These are phyloP conservation scores for Hysterium pulicare DNA, from an alignment of 2,329 filamentous ascomycete genomes.

Conservation along the genomic window DNA sequence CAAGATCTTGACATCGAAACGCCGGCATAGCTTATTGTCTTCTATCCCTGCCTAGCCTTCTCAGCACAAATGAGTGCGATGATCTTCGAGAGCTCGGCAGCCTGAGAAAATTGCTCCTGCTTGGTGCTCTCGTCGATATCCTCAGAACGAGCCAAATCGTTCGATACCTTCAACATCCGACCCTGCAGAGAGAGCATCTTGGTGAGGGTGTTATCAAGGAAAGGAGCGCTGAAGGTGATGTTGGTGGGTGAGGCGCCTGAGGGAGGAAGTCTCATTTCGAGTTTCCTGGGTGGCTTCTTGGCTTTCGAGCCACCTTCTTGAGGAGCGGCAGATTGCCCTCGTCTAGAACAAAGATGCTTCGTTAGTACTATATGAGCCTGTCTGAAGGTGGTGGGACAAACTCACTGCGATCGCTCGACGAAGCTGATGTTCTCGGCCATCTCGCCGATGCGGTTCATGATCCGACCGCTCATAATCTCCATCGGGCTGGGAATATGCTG, in stretches of 20 bases:
- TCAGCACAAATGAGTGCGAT: slow-evolving; percentile 52
- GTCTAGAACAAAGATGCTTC: background rate
- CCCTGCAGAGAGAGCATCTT: slow-evolving; percentile 50
- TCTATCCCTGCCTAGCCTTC: slow-evolving; percentile 52
- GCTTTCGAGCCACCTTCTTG: slow-evolving; percentile 21
- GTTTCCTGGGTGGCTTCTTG: slow-evolving; percentile 46
- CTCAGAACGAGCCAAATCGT: slow-evolving; percentile 44
- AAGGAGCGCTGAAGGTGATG: slow-evolving; percentile 50
- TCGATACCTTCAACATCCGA: slow-evolving; percentile 48
- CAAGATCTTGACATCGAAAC: too few relatives aligned
- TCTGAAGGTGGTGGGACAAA: slow-evolving; percentile 1
- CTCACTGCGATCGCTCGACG: slow-evolving; percentile 43
- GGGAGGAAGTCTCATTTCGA: slow-evolving; percentile 47
- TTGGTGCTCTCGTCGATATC: slow-evolving; percentile 46
- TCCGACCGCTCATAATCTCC: slow-evolving; percentile 50
- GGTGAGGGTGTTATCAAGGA: slow-evolving; percentile 51
- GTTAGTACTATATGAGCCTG: background rate
- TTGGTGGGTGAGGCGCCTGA: slow-evolving; percentile 32
- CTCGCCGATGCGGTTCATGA: slow-evolving; percentile 51
- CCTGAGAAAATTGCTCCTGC: slow-evolving; percentile 50
- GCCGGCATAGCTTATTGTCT: too few relatives aligned
- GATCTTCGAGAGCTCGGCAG: slow-evolving; percentile 47
- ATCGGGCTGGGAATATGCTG: slow-evolving; percentile 41
- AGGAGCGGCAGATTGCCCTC: slow-evolving; percentile 18
- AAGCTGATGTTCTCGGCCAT: slow-evolving; percentile 54